Percentiles rank a stretch among this genome's conserved stretches.
Conservation (phyloP, 495 filamentous ascomycete species). For the Aspergillus ellipticus region DNA sequence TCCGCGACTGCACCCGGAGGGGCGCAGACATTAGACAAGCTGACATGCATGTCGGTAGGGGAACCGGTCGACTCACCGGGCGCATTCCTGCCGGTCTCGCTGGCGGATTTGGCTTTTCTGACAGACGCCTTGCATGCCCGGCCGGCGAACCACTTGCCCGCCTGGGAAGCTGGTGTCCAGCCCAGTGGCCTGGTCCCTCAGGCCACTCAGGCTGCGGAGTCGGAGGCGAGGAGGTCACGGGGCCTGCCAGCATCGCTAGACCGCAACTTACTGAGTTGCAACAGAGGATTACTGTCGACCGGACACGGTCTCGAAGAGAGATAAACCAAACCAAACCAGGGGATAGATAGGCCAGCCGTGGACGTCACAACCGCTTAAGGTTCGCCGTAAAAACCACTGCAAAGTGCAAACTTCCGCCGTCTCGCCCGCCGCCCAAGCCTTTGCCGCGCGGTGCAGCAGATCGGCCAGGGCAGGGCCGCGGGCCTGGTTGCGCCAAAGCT, state of each 20-base stretch:
- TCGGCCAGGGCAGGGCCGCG: neutral
- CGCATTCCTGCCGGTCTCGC: neutral
- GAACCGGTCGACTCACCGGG: too few relatives aligned
- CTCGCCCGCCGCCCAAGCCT: neutral
- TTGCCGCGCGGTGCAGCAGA: constrained; percentile 6
- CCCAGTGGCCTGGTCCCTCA: neutral
- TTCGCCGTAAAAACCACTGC: neutral
- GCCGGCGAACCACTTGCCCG: neutral
- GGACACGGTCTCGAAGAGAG: neutral
- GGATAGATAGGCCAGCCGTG: neutral
- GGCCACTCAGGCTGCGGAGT: too few relatives aligned
- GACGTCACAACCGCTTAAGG: neutral
- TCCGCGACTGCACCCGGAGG: neutral
- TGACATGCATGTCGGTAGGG: neutral
- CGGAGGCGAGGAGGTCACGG: too few relatives aligned
- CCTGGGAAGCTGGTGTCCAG: neutral
- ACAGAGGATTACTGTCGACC: neutral
- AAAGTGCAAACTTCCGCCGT: neutral
- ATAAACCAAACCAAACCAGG: too few relatives aligned
- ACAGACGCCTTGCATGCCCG: neutral
- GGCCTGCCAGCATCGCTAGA: too few relatives aligned
- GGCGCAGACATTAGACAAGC: neutral
- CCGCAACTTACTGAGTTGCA: neutral
- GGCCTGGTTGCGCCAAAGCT: too few relatives aligned
- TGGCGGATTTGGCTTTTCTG: neutral